Base-by-base conservation (phyloP, 306 rosid genomes). In the Gastrolobium villosum region DNA sequence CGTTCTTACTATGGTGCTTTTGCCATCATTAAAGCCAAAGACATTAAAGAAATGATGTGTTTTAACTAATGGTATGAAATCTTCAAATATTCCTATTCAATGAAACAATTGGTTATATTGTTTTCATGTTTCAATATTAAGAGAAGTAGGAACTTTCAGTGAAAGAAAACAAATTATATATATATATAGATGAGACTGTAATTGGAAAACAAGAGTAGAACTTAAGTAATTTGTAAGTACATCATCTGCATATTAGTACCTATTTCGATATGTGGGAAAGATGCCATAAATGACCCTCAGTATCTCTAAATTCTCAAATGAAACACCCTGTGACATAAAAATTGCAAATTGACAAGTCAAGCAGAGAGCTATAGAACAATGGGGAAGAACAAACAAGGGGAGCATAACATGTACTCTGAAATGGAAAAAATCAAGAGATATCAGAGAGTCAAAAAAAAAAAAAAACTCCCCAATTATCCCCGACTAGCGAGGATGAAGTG, bases 211-310 rank as follows among this genome's bases (percentile, higher is more conserved):
- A 3, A 43, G 41, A 36, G 28, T 7, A 70, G 6, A 40, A 44
- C 52, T 66, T 7, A 43, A 66, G 49, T 28, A 36, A 46, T 73
- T 36, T 84, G 6, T 15, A 75, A 57, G 72, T 37, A 68, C 32
- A 64, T 75, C 28, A 70, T 66, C 65, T 49, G 45, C 11, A 63
- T 59, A 59, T 79, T 32, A 75, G 57, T 84, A 92, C 99, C 99
- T 95, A 77, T 92, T 81, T 10, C 94, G 89, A 65, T 90, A 91
- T 35, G 98, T 92, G 44, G 99, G 98, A 70, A 95, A 92, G 77
- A 95, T 89, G 45, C 99, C 98, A 41, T 90, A 92, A 43, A 95
- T 84, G 71, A 95, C 92, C 74, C 97, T 79, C 76, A 82, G 79
- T 83, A 95, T 91, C 89, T 95, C 92, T 78, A 92, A 67, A 46